These are phyloP conservation scores for Epichloe sp. DNA, from an alignment of 2,329 filamentous ascomycete genomes.

Conservation along the genomic window DNA sequence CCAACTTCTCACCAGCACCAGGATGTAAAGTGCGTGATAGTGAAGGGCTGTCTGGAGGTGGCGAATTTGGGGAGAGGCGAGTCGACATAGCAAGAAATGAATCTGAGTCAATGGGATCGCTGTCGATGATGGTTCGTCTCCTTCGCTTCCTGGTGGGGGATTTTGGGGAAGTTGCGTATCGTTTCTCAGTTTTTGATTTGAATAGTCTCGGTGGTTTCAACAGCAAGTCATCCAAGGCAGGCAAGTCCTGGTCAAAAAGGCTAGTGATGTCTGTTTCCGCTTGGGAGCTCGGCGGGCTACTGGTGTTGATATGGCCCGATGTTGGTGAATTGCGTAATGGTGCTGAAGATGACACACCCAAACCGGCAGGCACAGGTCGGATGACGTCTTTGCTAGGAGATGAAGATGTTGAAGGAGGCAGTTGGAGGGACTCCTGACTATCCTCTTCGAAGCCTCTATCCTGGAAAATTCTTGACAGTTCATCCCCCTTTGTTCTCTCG, in stretches of 20 bases:
- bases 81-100: not conserved
- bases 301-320: constrained; percentile 13
- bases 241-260: constrained; percentile 24
- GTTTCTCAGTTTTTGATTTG: constrained; percentile 11
- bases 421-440: constrained; percentile 28
- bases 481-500: constrained; percentile 23
- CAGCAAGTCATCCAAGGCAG: constrained; percentile 22
- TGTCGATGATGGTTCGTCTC: constrained; percentile 18
- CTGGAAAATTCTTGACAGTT: constrained; percentile 38
- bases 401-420: constrained; percentile 24
- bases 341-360: constrained; percentile 17
- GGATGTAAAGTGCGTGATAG: not conserved
- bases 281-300: constrained; percentile 22
- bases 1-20: not conserved
- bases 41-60: not conserved
- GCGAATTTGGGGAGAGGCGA: not conserved
- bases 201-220: constrained; percentile 9
- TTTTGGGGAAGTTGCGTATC: constrained; percentile 11
- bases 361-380: constrained; percentile 9
- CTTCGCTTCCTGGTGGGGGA: constrained; percentile 18
- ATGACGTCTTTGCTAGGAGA: constrained; percentile 8
- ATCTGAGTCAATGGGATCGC: constrained; percentile 16
- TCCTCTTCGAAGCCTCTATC: constrained; percentile 40
- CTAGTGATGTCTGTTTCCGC: constrained; percentile 25
- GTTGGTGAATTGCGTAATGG: constrained; percentile 16